A percentile compares a stretch with the other conserved stretches of the same genome.
Evolutionary conservation across 495 filamentous ascomycete genomes (phyloP).

Genomic region (Aspergillus cavernicola): DNA sequence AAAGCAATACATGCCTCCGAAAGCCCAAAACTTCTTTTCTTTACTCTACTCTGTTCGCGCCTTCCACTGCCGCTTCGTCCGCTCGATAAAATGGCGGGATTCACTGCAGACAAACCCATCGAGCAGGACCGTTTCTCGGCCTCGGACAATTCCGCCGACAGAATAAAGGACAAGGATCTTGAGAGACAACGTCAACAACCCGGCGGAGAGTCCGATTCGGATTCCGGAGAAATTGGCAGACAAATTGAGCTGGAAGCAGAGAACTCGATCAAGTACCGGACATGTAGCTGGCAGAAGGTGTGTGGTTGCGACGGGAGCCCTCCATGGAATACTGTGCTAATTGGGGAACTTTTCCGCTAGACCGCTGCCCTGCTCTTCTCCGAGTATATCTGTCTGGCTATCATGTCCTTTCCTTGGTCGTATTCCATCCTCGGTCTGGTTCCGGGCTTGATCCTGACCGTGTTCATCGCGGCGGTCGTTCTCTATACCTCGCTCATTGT

Average conservation of each 20-base stretch:
- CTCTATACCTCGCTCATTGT: conserved; percentile 81
- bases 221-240: conserved; percentile 53
- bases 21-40: conserved; percentile 21
- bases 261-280: conserved; percentile 80
- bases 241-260: conserved; percentile 76
- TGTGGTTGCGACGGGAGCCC: conserved; percentile 2
- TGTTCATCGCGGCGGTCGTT: conserved; percentile 68
- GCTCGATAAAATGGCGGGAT: conserved; percentile 43
- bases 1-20: conserved; percentile 38
- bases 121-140: conserved; percentile 22
- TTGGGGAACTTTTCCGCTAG: conserved; percentile 32
- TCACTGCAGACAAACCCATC: conserved; percentile 21
- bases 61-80: conserved; percentile 36
- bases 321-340: not conserved
- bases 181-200: conserved; percentile 28
- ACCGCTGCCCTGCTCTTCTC: conserved; percentile 84
- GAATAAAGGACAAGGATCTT: conserved; percentile 39
- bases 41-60: conserved; percentile 24
- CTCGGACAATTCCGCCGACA: conserved; percentile 26
- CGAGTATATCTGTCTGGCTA: conserved; percentile 89
- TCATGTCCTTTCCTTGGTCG: conserved; percentile 91
- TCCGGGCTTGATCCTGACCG: conserved; percentile 79
- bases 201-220: conserved; percentile 29
- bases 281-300: conserved; percentile 88
- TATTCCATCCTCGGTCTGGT: conserved; percentile 83